phyloP scores from a whole-genome alignment of 441 rosid species.

The Adansonia gregorii region DNA sequence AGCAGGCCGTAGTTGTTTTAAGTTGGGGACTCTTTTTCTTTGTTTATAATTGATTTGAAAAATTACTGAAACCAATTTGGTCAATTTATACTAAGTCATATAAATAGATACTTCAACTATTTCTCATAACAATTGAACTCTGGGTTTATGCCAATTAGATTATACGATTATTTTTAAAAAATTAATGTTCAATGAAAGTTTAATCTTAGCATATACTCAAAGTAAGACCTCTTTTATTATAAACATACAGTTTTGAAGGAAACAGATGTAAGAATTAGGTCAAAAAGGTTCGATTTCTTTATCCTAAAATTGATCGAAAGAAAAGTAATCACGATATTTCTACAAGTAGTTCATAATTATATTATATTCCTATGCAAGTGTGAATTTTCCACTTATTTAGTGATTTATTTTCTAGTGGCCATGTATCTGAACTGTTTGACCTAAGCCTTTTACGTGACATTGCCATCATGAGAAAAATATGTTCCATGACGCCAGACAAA shows the following conservation, averaged over 20 bases:
- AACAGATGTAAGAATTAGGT: too few species aligned
- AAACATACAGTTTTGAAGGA: too few species aligned
- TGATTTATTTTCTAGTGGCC: background rate
- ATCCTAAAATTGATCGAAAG: too few species aligned
- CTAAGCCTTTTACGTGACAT: background rate
- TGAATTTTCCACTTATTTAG: background rate
- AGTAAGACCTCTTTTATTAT: too few species aligned
- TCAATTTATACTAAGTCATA: background rate
- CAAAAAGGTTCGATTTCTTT: too few species aligned
- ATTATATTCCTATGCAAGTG: background rate
- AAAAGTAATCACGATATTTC: background rate
- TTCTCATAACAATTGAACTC: background rate
- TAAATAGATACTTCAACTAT: constrained; percentile 4
- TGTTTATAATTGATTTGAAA: background rate
- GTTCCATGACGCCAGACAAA: constrained; percentile 2
- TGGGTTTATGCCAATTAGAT: too few species aligned
- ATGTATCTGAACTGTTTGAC: background rate
- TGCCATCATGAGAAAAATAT: background rate
- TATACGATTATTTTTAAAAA: too few species aligned
- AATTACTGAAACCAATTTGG: background rate
- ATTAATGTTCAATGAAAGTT: too few species aligned
- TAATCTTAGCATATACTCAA: too few species aligned
- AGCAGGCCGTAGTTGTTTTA: background rate
- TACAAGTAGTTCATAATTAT: background rate
- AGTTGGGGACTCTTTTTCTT: background rate